Percentiles rank a stretch among this genome's conserved stretches.
Conservation (phyloP, 108 stramenopile species). For the Epithemia pelagica region DNA sequence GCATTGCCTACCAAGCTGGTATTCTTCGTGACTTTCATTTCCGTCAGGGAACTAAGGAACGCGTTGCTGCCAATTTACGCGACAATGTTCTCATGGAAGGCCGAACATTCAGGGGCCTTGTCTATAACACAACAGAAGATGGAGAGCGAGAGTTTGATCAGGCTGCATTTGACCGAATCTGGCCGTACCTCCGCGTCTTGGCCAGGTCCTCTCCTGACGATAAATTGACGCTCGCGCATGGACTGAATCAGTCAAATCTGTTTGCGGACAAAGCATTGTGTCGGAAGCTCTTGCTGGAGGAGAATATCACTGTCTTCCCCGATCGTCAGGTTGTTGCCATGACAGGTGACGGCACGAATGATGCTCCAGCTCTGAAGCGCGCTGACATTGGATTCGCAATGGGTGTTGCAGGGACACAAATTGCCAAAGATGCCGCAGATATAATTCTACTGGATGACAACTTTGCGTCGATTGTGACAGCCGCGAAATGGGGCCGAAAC, state of each 20-base stretch:
- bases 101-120: constrained; percentile 50
- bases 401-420: constrained; percentile 96
- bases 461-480: constrained; percentile 96
- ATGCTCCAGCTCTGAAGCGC: constrained; percentile 95
- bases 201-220: constrained; percentile 78
- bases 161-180: constrained; percentile 73
- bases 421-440: constrained; percentile 93
- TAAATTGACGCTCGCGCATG: constrained; percentile 78
- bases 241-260: constrained; percentile 76
- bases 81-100: constrained; percentile 82
- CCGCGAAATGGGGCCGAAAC: constrained; percentile 96
- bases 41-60: constrained; percentile 38
- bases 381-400: constrained; percentile 98
- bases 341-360: constrained; percentile 99
- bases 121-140: constrained; percentile 46
- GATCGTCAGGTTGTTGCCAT: constrained; percentile 94
- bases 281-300: constrained; percentile 28
- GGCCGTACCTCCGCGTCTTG: constrained; percentile 75
- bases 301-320: constrained; percentile 64
- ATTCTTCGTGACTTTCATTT: constrained; percentile 72
- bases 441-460: constrained; percentile 95
- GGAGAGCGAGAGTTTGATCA: constrained; percentile 78
- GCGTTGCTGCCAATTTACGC: constrained; percentile 62
- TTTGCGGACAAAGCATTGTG: constrained; percentile 56
- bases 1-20: constrained; percentile 87